Evolutionary conservation across 2,329 filamentous ascomycete species (phyloP), one percentile per base, ranked within the genome.

Genomic region (Lachnellula arida): DNA sequence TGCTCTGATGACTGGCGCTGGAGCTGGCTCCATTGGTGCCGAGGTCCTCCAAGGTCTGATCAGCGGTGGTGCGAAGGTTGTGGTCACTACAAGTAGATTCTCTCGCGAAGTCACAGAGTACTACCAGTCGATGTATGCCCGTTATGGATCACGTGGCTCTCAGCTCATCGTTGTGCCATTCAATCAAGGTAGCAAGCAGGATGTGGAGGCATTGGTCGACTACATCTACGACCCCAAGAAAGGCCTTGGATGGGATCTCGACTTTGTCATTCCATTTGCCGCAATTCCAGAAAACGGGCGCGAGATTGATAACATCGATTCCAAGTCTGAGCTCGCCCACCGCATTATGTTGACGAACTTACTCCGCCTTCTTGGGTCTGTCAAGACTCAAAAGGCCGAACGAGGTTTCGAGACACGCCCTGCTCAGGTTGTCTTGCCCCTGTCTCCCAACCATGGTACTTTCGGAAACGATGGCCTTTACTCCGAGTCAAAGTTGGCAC

Each of bases 341-440:
- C 90, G 94, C 63, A 97, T 99, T 78, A 97, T 99, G 94, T 79
- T 99, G 72, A 99, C 94, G 68, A 99, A 99, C 74, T 80, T 99
- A 9, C 79, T 97, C 61, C 91, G 94, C 65, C 86, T 99, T 58
- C 81, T 99, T 53, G 94, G 94, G 66, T 85, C 78, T 61, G 87
- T 99, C 75, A 99, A 97, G 81, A 76, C 85, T 5, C 89, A 97
- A 73, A 99, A 99, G 80, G 81, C 87, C 28, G 81, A 87, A 63
- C 86, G 89, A 64, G 91, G 89, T 56, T 96, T 94, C 68, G 91
- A 96, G 77, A 99, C 94, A 35, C 89, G 94, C 40, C 94, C 94
- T 49, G 94, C 94, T 25, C 94, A 99, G 74, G 93, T 97, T 67
- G 92, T 99, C 59, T 82, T 99, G 25, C 94, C 94, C 47, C 80